Conservation (phyloP, 2,329 filamentous ascomycete genomes). For the Penicillium glabrum region DNA sequence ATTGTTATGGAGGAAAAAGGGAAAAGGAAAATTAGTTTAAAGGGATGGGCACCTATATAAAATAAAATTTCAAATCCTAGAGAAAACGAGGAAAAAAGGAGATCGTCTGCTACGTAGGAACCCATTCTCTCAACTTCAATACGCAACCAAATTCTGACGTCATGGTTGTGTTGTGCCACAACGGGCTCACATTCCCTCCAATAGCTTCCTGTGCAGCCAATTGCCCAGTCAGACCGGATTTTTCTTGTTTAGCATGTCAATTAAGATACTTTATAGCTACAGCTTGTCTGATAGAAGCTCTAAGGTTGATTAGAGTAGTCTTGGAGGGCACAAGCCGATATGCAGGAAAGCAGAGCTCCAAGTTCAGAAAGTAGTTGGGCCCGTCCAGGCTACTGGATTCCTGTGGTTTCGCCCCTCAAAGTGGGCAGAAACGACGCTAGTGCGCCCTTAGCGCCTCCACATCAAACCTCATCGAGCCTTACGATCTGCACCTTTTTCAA, state of each 20-base stretch:
- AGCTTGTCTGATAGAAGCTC: neutral
- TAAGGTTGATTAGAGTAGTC: too few relatives aligned
- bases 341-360: neutral
- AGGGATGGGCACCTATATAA: neutral
- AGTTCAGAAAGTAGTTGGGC: neutral
- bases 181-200: conserved; percentile 9
- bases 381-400: conserved; percentile 8
- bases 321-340: neutral
- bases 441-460: neutral
- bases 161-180: conserved; percentile 6
- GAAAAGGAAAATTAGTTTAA: neutral
- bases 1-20: conserved; percentile 4
- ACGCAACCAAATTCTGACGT: conserved; percentile 14
- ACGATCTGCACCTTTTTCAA: conserved; percentile 12
- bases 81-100: neutral
- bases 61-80: neutral
- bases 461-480: conserved; percentile 12
- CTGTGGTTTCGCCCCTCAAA: neutral
- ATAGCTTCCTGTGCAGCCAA: neutral
- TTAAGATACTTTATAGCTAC: neutral
- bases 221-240: neutral
- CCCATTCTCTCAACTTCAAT: neutral
- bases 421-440: conserved; percentile 4
- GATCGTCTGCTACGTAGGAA: neutral
- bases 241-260: neutral